Conservation (phyloP, 2,329 filamentous ascomycete species). For the Fusarium austroafricanum region DNA sequence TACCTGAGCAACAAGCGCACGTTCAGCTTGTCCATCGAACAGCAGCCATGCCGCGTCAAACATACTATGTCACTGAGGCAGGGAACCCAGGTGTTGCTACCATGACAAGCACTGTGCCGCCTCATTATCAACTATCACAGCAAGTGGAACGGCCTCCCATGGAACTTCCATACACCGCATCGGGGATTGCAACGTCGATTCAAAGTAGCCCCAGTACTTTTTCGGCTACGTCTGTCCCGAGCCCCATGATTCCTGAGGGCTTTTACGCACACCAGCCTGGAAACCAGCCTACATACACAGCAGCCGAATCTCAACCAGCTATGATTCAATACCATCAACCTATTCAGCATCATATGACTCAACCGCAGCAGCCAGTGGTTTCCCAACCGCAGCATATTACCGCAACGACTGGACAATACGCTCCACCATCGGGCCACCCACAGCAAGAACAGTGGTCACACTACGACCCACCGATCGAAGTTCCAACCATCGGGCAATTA, state of each 20-base stretch:
- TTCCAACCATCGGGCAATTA: constrained; percentile 64
- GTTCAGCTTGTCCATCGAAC: constrained; percentile 63
- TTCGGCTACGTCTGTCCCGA: constrained; percentile 66
- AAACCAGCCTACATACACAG: constrained; percentile 61
- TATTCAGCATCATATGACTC: constrained; percentile 53
- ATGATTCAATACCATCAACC: constrained; percentile 60
- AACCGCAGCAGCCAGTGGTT: constrained; percentile 51
- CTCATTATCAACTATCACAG: constrained; percentile 64
- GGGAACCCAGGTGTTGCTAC: constrained; percentile 71
- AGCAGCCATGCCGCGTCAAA: constrained; percentile 59
- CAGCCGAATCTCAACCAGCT: constrained; percentile 57
- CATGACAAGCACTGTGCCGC: constrained; percentile 65
- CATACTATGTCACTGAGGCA: constrained; percentile 70
- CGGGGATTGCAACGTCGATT: constrained; percentile 62
- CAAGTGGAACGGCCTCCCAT: constrained; percentile 59
- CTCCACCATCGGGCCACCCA: constrained; percentile 54
- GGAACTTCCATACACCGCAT: constrained; percentile 63
- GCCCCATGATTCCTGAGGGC: constrained; percentile 64
- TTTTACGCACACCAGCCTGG: constrained; percentile 69
- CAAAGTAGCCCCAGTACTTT: constrained; percentile 70
- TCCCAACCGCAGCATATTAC: constrained; percentile 50
- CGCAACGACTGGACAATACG: constrained; percentile 49
- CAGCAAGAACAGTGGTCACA: constrained; percentile 66
- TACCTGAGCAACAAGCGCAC: constrained; percentile 58
- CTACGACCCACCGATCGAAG: constrained; percentile 69